Evolutionary conservation across 2,329 filamentous ascomycete genomes (phyloP).

Genomic region (Botrytis deweyae): DNA sequence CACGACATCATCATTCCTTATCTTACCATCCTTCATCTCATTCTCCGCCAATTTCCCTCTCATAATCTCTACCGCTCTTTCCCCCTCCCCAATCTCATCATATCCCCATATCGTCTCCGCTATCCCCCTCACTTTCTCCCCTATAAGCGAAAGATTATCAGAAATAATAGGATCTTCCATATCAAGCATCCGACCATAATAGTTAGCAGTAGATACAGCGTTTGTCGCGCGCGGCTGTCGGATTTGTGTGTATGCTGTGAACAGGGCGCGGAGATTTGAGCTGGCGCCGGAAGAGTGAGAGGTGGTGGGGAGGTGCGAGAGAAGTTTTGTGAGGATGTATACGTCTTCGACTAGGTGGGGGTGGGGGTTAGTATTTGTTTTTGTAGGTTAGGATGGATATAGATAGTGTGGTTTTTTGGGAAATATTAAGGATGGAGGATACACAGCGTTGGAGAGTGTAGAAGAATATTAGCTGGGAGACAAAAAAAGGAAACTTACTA

Average conservation of each 20-base stretch:
- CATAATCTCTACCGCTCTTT: neutral
- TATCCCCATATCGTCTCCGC: neutral
- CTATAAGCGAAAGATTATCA: neutral
- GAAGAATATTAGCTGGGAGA: neutral
- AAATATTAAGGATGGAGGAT: neutral
- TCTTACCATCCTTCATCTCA: neutral
- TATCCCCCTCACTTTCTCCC: neutral
- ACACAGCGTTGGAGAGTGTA: accelerated
- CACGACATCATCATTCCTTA: neutral
- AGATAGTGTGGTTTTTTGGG: neutral
- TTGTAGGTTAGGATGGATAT: accelerated
- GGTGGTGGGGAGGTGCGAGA: neutral
- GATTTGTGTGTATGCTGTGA: neutral
- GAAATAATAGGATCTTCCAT: neutral
- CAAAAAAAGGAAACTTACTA: neutral
- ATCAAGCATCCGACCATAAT: neutral
- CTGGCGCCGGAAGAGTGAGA: accelerated
- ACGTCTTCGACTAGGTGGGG: neutral
- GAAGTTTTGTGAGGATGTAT: neutral
- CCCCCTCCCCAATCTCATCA: slow-evolving; percentile 1
- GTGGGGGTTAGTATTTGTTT: neutral
- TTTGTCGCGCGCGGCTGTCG: neutral
- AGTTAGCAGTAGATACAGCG: neutral
- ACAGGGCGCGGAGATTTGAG: neutral
- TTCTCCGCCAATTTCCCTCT: neutral